phyloP scores from a whole-genome alignment of 2,329 filamentous ascomycete species.

The Cladosporium halotolerans region DNA sequence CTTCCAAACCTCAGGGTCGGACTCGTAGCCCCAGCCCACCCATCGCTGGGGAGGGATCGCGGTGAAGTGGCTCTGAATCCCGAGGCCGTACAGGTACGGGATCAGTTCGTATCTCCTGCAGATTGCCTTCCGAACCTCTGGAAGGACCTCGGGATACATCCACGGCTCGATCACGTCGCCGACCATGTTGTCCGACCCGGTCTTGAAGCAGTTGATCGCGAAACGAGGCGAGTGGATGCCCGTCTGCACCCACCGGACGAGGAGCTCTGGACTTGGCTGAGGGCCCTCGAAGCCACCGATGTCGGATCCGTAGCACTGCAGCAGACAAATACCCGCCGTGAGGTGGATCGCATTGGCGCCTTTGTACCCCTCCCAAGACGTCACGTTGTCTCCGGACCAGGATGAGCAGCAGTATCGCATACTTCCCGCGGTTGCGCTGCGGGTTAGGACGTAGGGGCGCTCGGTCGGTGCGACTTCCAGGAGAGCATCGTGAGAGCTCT shows the following conservation, averaged over 20 bases:
- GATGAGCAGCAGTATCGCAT: conserved; percentile 64
- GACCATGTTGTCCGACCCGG: conserved; percentile 58
- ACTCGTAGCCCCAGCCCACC: conserved; percentile 68
- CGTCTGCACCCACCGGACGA: conserved; percentile 67
- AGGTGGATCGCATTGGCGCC: conserved; percentile 64
- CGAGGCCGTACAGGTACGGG: conserved; percentile 63
- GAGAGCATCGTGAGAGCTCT: conserved; percentile 63
- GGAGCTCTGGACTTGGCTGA: conserved; percentile 62
- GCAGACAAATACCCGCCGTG: conserved; percentile 60
- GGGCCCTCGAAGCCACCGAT: conserved; percentile 71
- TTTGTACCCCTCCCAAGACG: conserved; percentile 67
- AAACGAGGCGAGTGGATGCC: conserved; percentile 65
- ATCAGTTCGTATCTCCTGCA: conserved; percentile 65
- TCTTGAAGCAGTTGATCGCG: conserved; percentile 75
- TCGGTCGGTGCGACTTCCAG: conserved; percentile 51
- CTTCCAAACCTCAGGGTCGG: conserved; percentile 59
- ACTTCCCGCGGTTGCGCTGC: conserved; percentile 64
- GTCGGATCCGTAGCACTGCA: conserved; percentile 62
- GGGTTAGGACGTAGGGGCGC: conserved; percentile 62
- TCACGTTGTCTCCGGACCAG: conserved; percentile 71
- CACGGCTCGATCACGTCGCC: conserved; percentile 72
- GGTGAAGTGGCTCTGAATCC: conserved; percentile 54
- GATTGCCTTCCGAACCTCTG: conserved; percentile 58
- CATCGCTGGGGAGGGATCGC: conserved; percentile 63
- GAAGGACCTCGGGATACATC: conserved; percentile 66